phyloP scores from a whole-genome alignment of 2,329 filamentous ascomycete genomes.

The Clonostachys sp. region DNA sequence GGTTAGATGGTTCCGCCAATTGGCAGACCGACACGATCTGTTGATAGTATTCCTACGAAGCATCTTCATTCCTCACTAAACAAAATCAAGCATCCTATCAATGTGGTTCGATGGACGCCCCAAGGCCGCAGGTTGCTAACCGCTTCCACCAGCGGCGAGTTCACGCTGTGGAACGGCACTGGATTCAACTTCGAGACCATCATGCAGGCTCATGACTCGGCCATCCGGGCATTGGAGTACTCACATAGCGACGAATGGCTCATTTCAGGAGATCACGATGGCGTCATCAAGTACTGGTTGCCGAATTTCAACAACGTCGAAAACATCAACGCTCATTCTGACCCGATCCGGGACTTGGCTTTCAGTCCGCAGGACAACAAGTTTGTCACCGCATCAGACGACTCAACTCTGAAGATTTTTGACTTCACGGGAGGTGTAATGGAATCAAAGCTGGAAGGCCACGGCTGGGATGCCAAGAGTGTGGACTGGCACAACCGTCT shows the following conservation, averaged over 20 bases:
- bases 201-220: constrained; percentile 93
- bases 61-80: constrained; percentile 97
- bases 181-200: constrained; percentile 99
- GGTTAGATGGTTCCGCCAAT: constrained; percentile 79
- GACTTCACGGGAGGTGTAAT: constrained; percentile 86
- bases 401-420: constrained; percentile 90
- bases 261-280: constrained; percentile 90
- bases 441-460: constrained; percentile 82
- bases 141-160: constrained; percentile 93
- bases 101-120: constrained; percentile 95
- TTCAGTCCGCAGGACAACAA: constrained; percentile 94
- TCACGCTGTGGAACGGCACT: constrained; percentile 97
- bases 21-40: constrained; percentile 68
- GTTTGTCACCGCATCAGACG: constrained; percentile 93
- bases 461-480: constrained; percentile 95
- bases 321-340: constrained; percentile 83
- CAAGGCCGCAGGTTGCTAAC: constrained; percentile 89
- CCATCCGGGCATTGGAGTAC: constrained; percentile 78
- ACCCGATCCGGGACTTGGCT: constrained; percentile 85
- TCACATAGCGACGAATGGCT: constrained; percentile 97
- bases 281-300: constrained; percentile 97
- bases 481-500: constrained; percentile 98
- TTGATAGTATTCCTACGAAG: constrained; percentile 87
- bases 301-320: constrained; percentile 99
- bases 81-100: constrained; percentile 96